phyloP scores from a whole-genome alignment of 192 early-diverging fungal genomes.

The Diversispora epigaea region DNA sequence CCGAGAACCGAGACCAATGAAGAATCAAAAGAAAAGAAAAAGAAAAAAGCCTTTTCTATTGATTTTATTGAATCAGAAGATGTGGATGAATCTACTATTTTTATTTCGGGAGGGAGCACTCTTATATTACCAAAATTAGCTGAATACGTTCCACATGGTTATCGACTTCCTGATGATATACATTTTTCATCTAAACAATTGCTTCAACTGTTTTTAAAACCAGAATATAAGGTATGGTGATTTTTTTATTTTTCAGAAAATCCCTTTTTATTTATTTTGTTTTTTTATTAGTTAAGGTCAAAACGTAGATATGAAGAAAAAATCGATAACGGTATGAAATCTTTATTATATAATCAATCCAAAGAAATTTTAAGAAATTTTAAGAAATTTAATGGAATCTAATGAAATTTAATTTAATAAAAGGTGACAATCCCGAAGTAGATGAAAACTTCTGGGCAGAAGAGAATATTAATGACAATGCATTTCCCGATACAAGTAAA shows the following conservation, averaged over 20 bases:
- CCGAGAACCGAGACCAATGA: slow-evolving; percentile 30
- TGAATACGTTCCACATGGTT: slow-evolving; percentile 48
- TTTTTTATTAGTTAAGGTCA: neutral
- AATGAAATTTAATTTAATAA: neutral
- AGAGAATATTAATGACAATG: neutral
- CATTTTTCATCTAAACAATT: slow-evolving; percentile 59
- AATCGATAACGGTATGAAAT: neutral
- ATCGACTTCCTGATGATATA: slow-evolving; percentile 85
- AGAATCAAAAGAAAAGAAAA: slow-evolving; percentile 48
- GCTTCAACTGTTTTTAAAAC: slow-evolving; percentile 52
- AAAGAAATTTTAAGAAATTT: too few species aligned
- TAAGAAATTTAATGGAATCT: neutral
- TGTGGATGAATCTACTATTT: slow-evolving; percentile 61
- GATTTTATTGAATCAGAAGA: slow-evolving; percentile 66
- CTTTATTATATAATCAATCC: neutral
- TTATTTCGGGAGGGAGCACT: slow-evolving; percentile 58
- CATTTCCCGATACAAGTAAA: slow-evolving; percentile 12
- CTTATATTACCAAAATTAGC: slow-evolving; percentile 60
- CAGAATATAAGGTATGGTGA: slow-evolving; percentile 44
- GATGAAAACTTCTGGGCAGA: slow-evolving; percentile 22
- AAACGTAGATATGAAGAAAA: slow-evolving; percentile 5
- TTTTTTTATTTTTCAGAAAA: neutral
- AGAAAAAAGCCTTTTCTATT: slow-evolving; percentile 50
- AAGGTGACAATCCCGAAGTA: neutral
- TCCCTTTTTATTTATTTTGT: neutral